A percentile compares a stretch with the other conserved stretches of the same genome.
These are phyloP conservation scores for Salix brachista DNA, from an alignment of 345 rosid genomes.

Conservation along the genomic window DNA sequence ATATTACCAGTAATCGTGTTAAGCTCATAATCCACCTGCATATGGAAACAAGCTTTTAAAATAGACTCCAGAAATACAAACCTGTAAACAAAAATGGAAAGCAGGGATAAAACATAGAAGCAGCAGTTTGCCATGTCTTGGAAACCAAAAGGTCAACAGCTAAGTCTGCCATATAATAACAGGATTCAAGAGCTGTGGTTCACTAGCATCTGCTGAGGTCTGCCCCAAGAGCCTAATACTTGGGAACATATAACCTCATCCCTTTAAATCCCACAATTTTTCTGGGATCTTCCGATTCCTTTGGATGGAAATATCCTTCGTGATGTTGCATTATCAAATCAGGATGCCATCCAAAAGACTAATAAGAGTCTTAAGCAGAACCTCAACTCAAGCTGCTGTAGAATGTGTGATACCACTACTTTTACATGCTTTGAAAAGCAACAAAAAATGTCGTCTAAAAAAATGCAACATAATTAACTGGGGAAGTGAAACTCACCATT, in stretches of 20 bases:
- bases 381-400: background rate
- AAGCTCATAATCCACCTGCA: constrained; percentile 77
- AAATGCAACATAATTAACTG: background rate
- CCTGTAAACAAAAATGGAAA: background rate
- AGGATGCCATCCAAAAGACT: background rate
- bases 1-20: constrained; percentile 36
- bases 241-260: background rate
- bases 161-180: background rate
- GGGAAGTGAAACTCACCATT: constrained; percentile 56
- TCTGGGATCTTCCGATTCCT: background rate
- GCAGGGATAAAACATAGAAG: background rate
- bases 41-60: constrained; percentile 4
- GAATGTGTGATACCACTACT: background rate
- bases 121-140: background rate
- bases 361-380: background rate
- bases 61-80: background rate
- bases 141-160: background rate
- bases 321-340: background rate
- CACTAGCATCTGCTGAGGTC: background rate
- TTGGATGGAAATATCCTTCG: too few relatives aligned
- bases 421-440: background rate
- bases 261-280: background rate
- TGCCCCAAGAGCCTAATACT: background rate
- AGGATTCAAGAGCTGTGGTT: background rate
- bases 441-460: background rate